Evolutionary conservation across 345 rosid genomes (phyloP), one percentile per base, ranked within the genome.

Genomic region (Citrus medica): DNA sequence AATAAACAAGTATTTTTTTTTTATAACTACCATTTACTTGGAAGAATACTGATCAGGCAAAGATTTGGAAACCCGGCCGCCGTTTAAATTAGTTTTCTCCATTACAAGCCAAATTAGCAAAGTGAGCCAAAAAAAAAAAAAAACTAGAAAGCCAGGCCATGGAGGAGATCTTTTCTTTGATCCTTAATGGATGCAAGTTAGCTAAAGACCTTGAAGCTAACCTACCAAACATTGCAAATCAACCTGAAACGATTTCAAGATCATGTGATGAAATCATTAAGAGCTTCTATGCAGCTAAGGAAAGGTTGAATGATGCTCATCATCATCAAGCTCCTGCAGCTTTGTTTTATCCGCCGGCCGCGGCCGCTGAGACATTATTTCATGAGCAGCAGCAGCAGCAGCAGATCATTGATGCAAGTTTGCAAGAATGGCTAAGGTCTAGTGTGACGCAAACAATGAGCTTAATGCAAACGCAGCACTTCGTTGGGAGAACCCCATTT

Each of bases 121-220:
- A 42, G n/a, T 21, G 51, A 46, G 46, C 69, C 42, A 27, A 58
- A 27, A 37, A 37, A 9, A 35, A 61, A 3, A 19, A 2, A 24
- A 5, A 24, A 42, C 14, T 42, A 12, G 51, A 12, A 12, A 42
- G 17, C 51, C 51, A 46, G 24, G 56, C 28, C 25, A 83, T 88
- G 90, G 88, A 85, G 70, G 92, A 86, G 24, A 65, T 78, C 7
- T 68, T 87, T 75, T 76, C 91, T 75, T 40, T 84, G 69, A 79
- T 93, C 71, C 82, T 82, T 28, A 82, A 75, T 0, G 98, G 93
- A 8, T 80, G 90, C 79, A 79, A 80, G 33, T 74, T 88, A 21
- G 93, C 89, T 16, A 80, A 74, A 32, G 87, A 83, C 3, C 89
- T 93, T n/a, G 91, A 90, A 80, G 65, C 85, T 8, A 85, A 56